A percentile compares a stretch with the other conserved stretches of the same genome.
Conservation (phyloP, 768 basidiomycete species). For the Kwoniella sp. region DNA sequence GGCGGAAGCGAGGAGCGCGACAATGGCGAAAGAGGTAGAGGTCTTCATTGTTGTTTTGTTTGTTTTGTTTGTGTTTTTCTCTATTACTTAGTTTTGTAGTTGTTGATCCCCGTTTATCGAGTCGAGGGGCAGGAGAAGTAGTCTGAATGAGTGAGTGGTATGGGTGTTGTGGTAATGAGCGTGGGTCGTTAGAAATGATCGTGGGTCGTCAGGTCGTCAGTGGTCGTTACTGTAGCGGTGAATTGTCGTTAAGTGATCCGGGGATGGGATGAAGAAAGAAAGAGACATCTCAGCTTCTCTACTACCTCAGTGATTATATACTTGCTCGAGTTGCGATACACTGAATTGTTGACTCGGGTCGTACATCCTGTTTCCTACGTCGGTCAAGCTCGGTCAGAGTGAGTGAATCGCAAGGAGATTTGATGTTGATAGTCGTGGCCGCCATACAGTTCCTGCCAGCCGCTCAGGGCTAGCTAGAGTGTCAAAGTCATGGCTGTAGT, state of each 20-base stretch:
- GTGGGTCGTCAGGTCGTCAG: constrained; percentile 21
- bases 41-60: constrained; percentile 26
- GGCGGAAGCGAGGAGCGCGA: constrained; percentile 28
- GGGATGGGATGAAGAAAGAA: constrained; percentile 20
- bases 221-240: constrained; percentile 2
- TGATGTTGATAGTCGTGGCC: too few species aligned
- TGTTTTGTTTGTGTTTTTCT: not conserved
- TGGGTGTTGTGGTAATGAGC: constrained; percentile 16
- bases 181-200: constrained; percentile 15
- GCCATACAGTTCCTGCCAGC: too few species aligned
- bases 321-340: too few species aligned
- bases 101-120: not conserved
- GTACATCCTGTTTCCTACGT: too few species aligned
- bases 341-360: too few species aligned
- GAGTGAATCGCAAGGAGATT: too few species aligned
- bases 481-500: too few species aligned
- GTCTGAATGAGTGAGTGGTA: not conserved
- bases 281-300: not conserved
- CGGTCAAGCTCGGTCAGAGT: too few species aligned
- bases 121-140: not conserved
- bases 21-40: constrained; percentile 30
- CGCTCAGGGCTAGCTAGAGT: too few species aligned
- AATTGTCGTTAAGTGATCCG: constrained; percentile 22
- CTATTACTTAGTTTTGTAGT: not conserved
- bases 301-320: constrained; percentile 7